Conservation (phyloP, 306 rosid species). For the Lotus japonicus region DNA sequence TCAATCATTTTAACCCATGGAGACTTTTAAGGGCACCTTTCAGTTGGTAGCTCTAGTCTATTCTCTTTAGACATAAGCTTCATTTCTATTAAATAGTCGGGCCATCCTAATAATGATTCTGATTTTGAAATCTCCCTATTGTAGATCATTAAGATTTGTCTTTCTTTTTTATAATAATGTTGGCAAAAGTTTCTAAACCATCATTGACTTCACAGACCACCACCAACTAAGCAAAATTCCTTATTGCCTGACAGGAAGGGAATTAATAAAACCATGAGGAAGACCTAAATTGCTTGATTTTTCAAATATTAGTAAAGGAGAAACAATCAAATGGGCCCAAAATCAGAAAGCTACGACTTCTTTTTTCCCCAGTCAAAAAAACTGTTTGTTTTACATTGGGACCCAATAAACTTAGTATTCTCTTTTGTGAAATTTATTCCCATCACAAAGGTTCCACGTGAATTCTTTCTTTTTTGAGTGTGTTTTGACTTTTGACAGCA, state of each 20-base stretch:
- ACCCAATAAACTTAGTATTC: slow-evolving; percentile 19
- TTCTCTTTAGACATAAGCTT: slow-evolving; percentile 1
- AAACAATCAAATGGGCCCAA: slow-evolving; percentile 20
- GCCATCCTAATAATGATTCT: neutral
- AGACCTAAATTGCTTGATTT: slow-evolving; percentile 22
- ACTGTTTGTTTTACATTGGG: neutral
- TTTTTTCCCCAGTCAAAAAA: slow-evolving; percentile 27
- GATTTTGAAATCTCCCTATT: neutral
- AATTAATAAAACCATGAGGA: slow-evolving; percentile 1
- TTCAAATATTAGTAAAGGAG: slow-evolving; percentile 19
- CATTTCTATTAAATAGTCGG: neutral
- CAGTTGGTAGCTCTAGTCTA: slow-evolving; percentile 11
- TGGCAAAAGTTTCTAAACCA: no score
- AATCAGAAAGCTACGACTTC: neutral
- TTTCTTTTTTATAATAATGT: no score
- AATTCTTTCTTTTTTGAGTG: slow-evolving; percentile 3
- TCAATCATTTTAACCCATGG: slow-evolving; percentile 21
- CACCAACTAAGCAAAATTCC: slow-evolving; percentile 18
- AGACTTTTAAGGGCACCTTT: slow-evolving; percentile 14
- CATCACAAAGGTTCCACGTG: slow-evolving; percentile 10
- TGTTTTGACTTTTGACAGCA: neutral
- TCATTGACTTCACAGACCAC: no score
- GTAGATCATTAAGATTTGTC: neutral
- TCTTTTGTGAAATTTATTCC: slow-evolving; percentile 13
- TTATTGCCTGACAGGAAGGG: slow-evolving; percentile 28